These are phyloP conservation scores for Copromyces sp. DNA, from an alignment of 495 filamentous ascomycete species.

Conservation along the genomic window DNA sequence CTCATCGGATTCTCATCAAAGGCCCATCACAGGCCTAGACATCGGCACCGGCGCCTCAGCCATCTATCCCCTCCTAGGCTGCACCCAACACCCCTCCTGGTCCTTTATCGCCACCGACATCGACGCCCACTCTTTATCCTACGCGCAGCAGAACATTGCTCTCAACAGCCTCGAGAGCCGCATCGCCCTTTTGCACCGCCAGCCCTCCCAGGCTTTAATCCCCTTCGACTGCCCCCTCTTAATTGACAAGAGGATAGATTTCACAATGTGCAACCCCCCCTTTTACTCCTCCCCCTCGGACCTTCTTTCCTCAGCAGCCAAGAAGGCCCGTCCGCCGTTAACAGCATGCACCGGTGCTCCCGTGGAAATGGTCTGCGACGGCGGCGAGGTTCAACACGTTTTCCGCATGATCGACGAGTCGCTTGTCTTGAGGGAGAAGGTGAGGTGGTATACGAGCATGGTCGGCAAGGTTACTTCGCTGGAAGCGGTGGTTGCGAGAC, in stretches of 20 bases:
- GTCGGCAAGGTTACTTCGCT: slow-evolving; percentile 74
- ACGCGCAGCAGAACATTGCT: slow-evolving; percentile 51
- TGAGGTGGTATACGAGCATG: slow-evolving; percentile 90
- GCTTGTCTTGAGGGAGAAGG: slow-evolving; percentile 42
- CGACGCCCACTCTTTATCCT: slow-evolving; percentile 59
- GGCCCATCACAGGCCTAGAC: slow-evolving; percentile 51
- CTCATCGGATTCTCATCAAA: background rate
- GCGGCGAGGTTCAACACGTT: slow-evolving; percentile 78
- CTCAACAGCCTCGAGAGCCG: slow-evolving; percentile 54
- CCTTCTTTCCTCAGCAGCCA: slow-evolving; percentile 50
- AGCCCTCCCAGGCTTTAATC: slow-evolving; percentile 45
- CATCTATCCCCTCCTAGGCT: slow-evolving; percentile 86
- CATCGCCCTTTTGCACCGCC: slow-evolving; percentile 52
- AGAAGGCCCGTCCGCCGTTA: slow-evolving; percentile 58
- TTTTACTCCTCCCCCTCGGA: slow-evolving; percentile 73
- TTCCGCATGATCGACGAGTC: slow-evolving; percentile 67
- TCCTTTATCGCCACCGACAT: slow-evolving; percentile 74
- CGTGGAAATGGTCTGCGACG: slow-evolving; percentile 77
- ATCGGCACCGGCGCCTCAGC: slow-evolving; percentile 85
- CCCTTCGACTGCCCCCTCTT: slow-evolving; percentile 19
- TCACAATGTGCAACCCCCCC: slow-evolving; percentile 90
- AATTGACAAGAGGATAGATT: slow-evolving; percentile 45
- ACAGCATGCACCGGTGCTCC: slow-evolving; percentile 74
- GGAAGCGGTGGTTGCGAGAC: slow-evolving; percentile 46
- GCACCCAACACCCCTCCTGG: slow-evolving; percentile 55